Evolutionary conservation across 176 grass and related monocot genomes (phyloP), one percentile per base, ranked within the genome.

Genomic region (Saccharum spontaneum): DNA sequence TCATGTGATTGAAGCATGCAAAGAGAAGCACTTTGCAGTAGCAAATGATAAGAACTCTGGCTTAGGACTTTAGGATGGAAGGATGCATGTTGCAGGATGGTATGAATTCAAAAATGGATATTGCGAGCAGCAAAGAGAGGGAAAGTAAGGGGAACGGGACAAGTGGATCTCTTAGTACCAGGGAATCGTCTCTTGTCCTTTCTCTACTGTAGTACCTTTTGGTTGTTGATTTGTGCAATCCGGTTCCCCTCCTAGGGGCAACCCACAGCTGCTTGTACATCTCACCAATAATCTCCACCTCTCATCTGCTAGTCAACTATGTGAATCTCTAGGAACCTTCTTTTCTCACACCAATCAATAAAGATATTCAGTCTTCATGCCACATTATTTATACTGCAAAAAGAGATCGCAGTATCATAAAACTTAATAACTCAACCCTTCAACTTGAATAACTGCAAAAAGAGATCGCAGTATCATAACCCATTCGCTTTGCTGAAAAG

Each of bases 91-190:
- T 78, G 87, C 48, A 69, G 55, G 67, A 71, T 70, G 38, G 85
- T 45, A 77, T 59, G 41, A 50, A 86, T 87, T 86, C 71, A 67
- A 82, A 84, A 77, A 89, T 72, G 67, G 74, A 68, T 72, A 61
- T 57, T 44, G 41, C 26, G 7, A 89, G 83, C 79, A 82, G 33
- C 79, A 68, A 78, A 68, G 62, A 71, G 68, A 67, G 77, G 66
- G 41, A 80, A 78, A 74, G 72, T 66, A 80, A 85, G 87, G 79
- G 63, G 87, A 41, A 86, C 39, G 75, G 78, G 73, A 85, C 76
- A 88, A 68, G 75, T 80, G 69, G 50, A 85, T 87, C 87, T 86
- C 87, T 89, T 91, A 77, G 79, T 86, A 86, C 73, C 77, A 88
- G 79, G 67, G 75, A 83, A 93, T 84, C 84, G 76, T 67, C 55